These are phyloP conservation scores for Colletotrichum kahawae DNA, from an alignment of 2,329 filamentous ascomycete species.

Conservation along the genomic window DNA sequence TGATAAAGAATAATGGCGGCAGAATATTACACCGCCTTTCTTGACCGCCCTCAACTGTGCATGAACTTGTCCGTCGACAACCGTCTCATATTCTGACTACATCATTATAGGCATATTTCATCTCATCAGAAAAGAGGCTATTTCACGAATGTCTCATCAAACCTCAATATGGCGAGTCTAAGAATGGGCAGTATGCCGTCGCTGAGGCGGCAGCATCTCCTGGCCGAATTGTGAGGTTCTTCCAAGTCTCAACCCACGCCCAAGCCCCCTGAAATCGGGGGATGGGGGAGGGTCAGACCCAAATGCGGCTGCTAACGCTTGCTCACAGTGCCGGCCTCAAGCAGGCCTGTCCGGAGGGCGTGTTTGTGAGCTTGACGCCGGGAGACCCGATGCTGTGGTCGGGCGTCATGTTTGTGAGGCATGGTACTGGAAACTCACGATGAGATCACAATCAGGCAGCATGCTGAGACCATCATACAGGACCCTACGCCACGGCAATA, in stretches of 20 bases:
- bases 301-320: slow-evolving; percentile 7
- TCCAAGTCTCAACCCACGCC: neutral
- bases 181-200: slow-evolving; percentile 55
- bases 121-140: neutral
- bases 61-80: slow-evolving; percentile 12
- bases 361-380: slow-evolving; percentile 85
- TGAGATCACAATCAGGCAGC: neutral
- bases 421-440: slow-evolving; percentile 60
- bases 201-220: slow-evolving; percentile 75
- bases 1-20: slow-evolving; percentile 25
- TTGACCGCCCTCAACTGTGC: slow-evolving; percentile 27
- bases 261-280: slow-evolving; percentile 7
- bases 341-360: slow-evolving; percentile 81
- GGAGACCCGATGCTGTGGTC: slow-evolving; percentile 85
- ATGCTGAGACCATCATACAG: slow-evolving; percentile 48
- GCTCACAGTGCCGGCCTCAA: slow-evolving; percentile 75
- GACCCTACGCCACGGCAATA: slow-evolving; percentile 86
- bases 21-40: slow-evolving; percentile 32
- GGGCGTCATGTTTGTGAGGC: slow-evolving; percentile 88
- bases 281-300: slow-evolving; percentile 27
- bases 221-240: slow-evolving; percentile 75
- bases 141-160: neutral
- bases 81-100: slow-evolving; percentile 7
- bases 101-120: neutral
- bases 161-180: slow-evolving; percentile 44